A percentile compares a stretch with the other conserved stretches of the same genome.
Evolutionary conservation across 805 yeast genomes (phyloP).

Genomic region (Cyberlindnera subsufficiens): DNA sequence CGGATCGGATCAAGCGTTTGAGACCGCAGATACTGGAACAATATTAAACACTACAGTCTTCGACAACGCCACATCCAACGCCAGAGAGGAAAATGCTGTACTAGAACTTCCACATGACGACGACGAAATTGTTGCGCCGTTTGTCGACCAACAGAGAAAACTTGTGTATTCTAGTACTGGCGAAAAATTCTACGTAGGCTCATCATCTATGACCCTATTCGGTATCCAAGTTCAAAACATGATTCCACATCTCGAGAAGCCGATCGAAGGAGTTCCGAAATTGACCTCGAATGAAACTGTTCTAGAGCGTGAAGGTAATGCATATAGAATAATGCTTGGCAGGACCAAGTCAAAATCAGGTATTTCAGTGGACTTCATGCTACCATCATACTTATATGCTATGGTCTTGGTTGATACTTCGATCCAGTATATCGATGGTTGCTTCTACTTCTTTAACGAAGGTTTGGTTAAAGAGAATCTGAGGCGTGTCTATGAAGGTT

Average conservation of each 20-base stretch:
- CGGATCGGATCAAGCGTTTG: conserved; percentile 12
- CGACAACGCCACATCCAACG: conserved; percentile 21
- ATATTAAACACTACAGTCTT: conserved; percentile 21
- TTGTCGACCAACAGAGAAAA: conserved; percentile 65
- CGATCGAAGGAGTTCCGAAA: conserved; percentile 13
- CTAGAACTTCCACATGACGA: not conserved
- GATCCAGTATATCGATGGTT: conserved; percentile 75
- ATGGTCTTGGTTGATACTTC: conserved; percentile 70
- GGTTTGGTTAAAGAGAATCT: conserved; percentile 67
- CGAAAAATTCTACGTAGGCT: conserved; percentile 69
- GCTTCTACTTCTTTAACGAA: conserved; percentile 80
- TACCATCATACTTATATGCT: conserved; percentile 75
- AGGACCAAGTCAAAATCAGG: conserved; percentile 65
- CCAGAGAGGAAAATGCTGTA: conserved; percentile 5
- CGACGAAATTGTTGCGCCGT: conserved; percentile 55
- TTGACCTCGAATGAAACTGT: conserved; percentile 41
- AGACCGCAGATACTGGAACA: conserved; percentile 18
- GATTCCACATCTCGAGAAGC: conserved; percentile 28
- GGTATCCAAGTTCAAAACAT: conserved; percentile 71
- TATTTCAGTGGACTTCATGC: conserved; percentile 59
- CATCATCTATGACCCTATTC: conserved; percentile 77
- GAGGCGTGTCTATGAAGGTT: conserved; percentile 51
- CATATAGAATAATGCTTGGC: conserved; percentile 63
- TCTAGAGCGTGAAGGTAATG: conserved; percentile 70
- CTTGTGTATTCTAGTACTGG: conserved; percentile 72